These are phyloP conservation scores for Friedmanniomyces endolithicus DNA, from an alignment of 495 filamentous ascomycete genomes.

Conservation along the genomic window DNA sequence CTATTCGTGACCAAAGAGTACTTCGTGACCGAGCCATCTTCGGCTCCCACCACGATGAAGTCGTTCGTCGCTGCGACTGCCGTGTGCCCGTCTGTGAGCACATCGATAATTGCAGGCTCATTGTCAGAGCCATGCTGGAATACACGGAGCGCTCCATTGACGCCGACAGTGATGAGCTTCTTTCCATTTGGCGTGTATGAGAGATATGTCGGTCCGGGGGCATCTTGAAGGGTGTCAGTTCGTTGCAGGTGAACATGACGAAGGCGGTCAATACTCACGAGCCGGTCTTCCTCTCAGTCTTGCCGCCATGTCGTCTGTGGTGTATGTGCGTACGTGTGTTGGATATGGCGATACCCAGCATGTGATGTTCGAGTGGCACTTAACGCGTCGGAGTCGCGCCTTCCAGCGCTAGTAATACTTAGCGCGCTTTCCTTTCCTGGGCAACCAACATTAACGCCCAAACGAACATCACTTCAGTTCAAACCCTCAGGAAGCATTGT, in stretches of 20 bases:
- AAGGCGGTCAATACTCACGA: conserved; percentile 27
- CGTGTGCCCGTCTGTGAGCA: conserved; percentile 5
- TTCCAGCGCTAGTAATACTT: not conserved
- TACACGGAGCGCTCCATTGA: conserved; percentile 79
- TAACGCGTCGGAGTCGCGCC: conserved; percentile 2
- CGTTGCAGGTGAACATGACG: not conserved
- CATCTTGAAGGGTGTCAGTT: conserved; percentile 36
- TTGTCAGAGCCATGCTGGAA: conserved; percentile 83
- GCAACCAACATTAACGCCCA: not conserved
- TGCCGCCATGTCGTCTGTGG: conserved; percentile 13
- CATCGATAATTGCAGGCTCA: conserved; percentile 81
- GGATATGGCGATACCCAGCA: conserved; percentile 5
- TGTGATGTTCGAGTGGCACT: not conserved
- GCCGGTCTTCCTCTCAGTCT: conserved; percentile 36
- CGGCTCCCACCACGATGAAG: conserved; percentile 74
- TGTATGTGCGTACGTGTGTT: conserved; percentile 2
- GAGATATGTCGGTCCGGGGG: conserved; percentile 52
- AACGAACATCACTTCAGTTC: not conserved
- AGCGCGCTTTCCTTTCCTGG: not conserved
- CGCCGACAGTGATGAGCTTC: conserved; percentile 69
- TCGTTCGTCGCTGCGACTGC: conserved; percentile 44
- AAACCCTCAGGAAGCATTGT: not conserved
- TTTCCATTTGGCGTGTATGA: conserved; percentile 58
- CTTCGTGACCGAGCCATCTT: conserved; percentile 85
- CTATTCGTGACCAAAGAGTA: conserved; percentile 66